These are phyloP conservation scores for Ogataea zsoltii DNA, from an alignment of 805 yeast species.

Conservation along the genomic window DNA sequence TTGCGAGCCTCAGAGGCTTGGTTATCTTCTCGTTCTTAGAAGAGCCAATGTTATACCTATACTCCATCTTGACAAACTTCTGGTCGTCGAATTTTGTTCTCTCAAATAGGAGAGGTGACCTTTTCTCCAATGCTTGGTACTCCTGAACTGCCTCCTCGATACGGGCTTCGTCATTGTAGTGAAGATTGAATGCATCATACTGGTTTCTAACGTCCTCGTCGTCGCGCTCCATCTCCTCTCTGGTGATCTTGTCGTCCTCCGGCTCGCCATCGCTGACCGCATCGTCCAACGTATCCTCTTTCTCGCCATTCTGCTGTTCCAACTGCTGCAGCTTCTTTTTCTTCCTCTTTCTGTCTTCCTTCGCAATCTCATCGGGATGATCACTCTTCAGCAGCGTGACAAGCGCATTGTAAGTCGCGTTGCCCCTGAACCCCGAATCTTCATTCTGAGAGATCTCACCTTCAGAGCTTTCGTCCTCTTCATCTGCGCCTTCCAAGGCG, in stretches of 20 bases:
- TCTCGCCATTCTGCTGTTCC: constrained; percentile 5
- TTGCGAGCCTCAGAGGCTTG: constrained; percentile 10
- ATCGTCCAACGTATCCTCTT: constrained; percentile 10
- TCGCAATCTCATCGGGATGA: constrained; percentile 17
- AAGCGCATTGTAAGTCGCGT: constrained; percentile 31
- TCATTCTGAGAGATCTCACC: constrained; percentile 7
- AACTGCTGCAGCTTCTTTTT: constrained; percentile 19
- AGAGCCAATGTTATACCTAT: constrained; percentile 22
- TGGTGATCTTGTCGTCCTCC: constrained; percentile 28
- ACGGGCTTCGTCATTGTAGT: constrained; percentile 57
- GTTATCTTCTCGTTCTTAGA: constrained; percentile 2
- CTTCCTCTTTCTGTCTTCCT: constrained; percentile 16
- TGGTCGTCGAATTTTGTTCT: constrained; percentile 15
- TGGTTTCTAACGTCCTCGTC: constrained; percentile 28
- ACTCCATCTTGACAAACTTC: constrained; percentile 36
- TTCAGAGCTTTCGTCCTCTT: constrained; percentile 19
- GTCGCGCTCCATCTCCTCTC: constrained; percentile 41
- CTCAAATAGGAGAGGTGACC: constrained; percentile 3
- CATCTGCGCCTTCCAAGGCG: constrained; percentile 17
- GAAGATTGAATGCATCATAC: constrained; percentile 74
- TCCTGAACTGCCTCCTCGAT: constrained; percentile 35
- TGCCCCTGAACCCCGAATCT: not conserved
- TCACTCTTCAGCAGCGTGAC: constrained; percentile 28
- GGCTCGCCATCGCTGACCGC: constrained; percentile 11
- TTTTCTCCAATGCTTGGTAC: constrained; percentile 21